These are phyloP conservation scores for Primulina huaijiensis DNA, from an alignment of 257 asterid genomes.

Conservation along the genomic window DNA sequence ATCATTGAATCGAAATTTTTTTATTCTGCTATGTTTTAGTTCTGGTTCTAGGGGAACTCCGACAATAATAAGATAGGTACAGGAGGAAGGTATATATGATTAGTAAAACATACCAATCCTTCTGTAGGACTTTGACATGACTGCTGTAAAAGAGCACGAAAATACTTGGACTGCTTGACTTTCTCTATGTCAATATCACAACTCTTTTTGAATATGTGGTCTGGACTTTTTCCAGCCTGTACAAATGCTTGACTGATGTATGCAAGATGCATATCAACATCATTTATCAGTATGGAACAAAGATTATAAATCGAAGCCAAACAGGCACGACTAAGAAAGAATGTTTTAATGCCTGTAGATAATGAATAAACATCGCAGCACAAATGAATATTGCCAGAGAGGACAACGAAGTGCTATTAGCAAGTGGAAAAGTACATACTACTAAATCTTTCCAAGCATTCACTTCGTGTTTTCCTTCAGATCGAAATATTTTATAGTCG, in stretches of 20 bases:
- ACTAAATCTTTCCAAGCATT: no score
- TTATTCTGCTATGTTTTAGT: no score
- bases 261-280: conserved; percentile 24
- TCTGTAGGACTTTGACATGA: conserved; percentile 33
- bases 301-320: not conserved
- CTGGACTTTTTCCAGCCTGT: conserved; percentile 77
- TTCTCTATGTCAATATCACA: conserved; percentile 55
- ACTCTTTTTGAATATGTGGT: conserved; percentile 59
- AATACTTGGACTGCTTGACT: conserved; percentile 68
- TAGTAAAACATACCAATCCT: conserved; percentile 45
- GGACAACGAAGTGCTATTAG: no score
- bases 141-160: conserved; percentile 49
- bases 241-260: conserved; percentile 76
- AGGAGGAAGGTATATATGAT: conserved; percentile 1
- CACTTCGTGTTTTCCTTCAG: no score
- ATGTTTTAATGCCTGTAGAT: no score
- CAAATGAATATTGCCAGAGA: not conserved
- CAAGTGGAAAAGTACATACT: no score
- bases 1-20: no score
- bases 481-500: not conserved
- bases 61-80: conserved; percentile 4
- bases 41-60: no score
- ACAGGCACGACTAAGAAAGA: not conserved
- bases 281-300: conserved; percentile 4
- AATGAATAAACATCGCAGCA: not conserved